Conservation (phyloP, 1,284 basidiomycete species). For the Abortiporus biennis region DNA sequence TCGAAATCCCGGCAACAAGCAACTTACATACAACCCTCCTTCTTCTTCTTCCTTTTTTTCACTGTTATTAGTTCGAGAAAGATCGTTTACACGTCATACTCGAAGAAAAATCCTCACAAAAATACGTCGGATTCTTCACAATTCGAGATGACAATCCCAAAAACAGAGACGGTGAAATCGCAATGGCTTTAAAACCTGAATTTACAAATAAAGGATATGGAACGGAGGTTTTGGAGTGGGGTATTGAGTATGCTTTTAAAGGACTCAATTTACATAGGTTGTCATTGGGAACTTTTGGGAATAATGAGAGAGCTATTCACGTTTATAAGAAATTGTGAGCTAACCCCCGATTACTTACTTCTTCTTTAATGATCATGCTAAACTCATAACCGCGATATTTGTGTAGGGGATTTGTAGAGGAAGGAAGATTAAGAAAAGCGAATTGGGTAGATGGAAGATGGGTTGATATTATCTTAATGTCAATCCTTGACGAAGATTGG, state of each 20-base stretch:
- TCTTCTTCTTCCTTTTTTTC: no score
- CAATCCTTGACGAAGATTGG: constrained; percentile 9
- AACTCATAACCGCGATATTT: no score
- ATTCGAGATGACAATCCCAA: constrained; percentile 1
- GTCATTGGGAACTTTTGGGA: constrained; percentile 3
- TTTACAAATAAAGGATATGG: constrained; percentile 7
- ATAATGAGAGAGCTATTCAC: constrained; percentile 5
- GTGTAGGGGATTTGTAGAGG: constrained; percentile 8
- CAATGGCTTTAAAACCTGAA: neutral
- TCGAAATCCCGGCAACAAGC: no score
- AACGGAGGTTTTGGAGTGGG: constrained; percentile 4
- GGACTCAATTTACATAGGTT: constrained; percentile 6
- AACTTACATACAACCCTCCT: no score
- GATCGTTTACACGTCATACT: constrained; percentile 3
- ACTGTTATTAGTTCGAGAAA: no score
- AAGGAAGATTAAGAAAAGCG: constrained; percentile 5
- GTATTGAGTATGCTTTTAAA: constrained; percentile 7
- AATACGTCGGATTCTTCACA: constrained; percentile 3
- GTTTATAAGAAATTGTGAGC: constrained; percentile 8
- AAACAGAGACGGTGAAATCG: constrained; percentile 5
- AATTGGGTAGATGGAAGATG: constrained; percentile 8
- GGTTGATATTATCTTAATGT: constrained; percentile 7
- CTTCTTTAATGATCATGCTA: neutral
- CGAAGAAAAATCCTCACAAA: neutral
- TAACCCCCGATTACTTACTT: neutral